Conservation (phyloP, 495 filamentous ascomycete species). For the Tuber borchii region DNA sequence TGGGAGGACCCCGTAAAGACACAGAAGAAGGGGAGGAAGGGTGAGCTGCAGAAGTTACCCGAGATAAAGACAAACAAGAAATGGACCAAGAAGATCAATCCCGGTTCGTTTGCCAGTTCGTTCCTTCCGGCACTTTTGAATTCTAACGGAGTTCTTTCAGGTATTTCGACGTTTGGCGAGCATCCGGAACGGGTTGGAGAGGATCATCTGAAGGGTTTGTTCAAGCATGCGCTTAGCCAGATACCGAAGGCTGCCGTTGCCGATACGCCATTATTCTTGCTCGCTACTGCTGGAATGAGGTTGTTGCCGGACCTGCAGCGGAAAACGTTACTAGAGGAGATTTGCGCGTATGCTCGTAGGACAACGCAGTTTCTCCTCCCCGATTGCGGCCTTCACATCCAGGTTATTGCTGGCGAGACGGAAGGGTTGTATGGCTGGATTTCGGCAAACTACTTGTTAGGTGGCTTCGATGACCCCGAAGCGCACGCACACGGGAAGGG, state of each 20-base stretch:
- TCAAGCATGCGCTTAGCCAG: constrained; percentile 74
- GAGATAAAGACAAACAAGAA: constrained; percentile 71
- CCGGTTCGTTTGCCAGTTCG: constrained; percentile 50
- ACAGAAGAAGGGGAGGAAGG: constrained; percentile 52
- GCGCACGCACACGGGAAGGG: constrained; percentile 67
- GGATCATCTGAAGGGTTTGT: constrained; percentile 68
- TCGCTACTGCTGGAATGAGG: constrained; percentile 96
- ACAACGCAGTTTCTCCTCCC: constrained; percentile 80
- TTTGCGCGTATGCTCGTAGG: constrained; percentile 73
- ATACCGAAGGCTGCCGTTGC: constrained; percentile 72
- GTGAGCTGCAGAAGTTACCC: constrained; percentile 65
- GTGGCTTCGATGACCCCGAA: constrained; percentile 79
- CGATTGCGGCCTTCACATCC: constrained; percentile 83
- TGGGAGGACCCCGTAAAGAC: constrained; percentile 75
- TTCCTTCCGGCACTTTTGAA: neutral
- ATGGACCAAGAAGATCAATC: constrained; percentile 90
- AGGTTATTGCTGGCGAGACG: constrained; percentile 94
- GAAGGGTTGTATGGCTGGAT: constrained; percentile 99
- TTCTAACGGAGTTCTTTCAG: constrained; percentile 41
- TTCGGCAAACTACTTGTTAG: constrained; percentile 92
- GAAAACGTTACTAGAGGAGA: constrained; percentile 61
- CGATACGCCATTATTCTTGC: constrained; percentile 85
- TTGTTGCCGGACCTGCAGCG: constrained; percentile 70
- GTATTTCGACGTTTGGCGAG: constrained; percentile 82
- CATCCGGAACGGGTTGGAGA: constrained; percentile 68